These are phyloP conservation scores for Neurospora sp. DNA, from an alignment of 495 filamentous ascomycete genomes.

Conservation along the genomic window DNA sequence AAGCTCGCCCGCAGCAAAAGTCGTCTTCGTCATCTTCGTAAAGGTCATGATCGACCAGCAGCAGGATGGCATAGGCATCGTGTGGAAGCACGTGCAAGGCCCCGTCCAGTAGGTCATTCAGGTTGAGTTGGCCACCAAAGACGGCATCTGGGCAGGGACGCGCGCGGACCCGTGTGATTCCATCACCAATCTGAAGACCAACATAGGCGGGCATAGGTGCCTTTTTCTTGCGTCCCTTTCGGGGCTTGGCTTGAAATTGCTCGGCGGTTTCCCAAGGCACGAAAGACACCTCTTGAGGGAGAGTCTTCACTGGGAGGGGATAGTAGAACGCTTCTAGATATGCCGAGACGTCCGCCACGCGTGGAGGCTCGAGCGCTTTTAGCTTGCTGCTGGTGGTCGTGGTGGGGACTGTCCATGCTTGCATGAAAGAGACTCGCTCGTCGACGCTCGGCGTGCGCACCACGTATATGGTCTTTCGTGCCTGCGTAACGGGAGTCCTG, in stretches of 20 bases:
- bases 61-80: constrained; percentile 50
- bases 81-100: constrained; percentile 44
- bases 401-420: constrained; percentile 27
- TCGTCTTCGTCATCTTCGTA: constrained; percentile 59
- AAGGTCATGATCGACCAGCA: constrained; percentile 52
- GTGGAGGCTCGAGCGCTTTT: constrained; percentile 8
- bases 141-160: constrained; percentile 38
- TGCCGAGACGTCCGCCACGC: constrained; percentile 27
- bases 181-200: constrained; percentile 29
- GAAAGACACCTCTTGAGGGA: constrained; percentile 29
- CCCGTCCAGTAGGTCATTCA: constrained; percentile 54
- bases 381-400: neutral
- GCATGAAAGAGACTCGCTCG: constrained; percentile 23
- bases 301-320: constrained; percentile 41
- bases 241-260: neutral
- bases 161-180: constrained; percentile 42
- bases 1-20: constrained; percentile 59
- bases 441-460: constrained; percentile 32
- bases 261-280: constrained; percentile 32
- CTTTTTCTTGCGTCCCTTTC: constrained; percentile 7
- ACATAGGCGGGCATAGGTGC: constrained; percentile 17
- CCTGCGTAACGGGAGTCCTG: constrained; percentile 44
- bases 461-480: constrained; percentile 46
- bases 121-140: constrained; percentile 47
- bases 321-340: constrained; percentile 57